Conservation (phyloP, 2,329 filamentous ascomycete species). For the Coniochaeta sp. region DNA sequence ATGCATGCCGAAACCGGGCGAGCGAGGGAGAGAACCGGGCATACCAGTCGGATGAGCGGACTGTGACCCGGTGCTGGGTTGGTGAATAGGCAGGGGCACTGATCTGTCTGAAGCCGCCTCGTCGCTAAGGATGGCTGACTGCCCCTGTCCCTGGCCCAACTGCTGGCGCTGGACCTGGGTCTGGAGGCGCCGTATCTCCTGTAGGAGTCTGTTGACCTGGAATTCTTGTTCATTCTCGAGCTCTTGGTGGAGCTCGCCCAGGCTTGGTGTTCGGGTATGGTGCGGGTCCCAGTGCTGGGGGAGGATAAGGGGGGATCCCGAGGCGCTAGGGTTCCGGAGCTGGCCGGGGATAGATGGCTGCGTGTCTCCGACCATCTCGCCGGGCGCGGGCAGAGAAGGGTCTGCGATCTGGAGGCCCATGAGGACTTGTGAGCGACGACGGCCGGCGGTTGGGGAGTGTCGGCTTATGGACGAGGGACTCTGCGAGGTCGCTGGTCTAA, state of each 20-base stretch:
- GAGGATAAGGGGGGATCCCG: constrained; percentile 1
- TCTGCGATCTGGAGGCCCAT: constrained; percentile 72
- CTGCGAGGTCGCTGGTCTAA: constrained; percentile 45
- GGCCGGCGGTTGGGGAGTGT: constrained; percentile 41
- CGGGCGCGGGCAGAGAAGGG: constrained; percentile 57
- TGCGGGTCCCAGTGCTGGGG: constrained; percentile 41
- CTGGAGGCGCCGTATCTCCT: constrained; percentile 71
- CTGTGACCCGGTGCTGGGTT: constrained; percentile 12
- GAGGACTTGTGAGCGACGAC: constrained; percentile 61
- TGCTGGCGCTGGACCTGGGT: constrained; percentile 48
- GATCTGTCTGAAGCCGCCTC: constrained; percentile 31
- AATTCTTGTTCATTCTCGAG: constrained; percentile 73
- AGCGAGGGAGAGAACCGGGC: constrained; percentile 36
- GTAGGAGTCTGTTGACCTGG: constrained; percentile 71
- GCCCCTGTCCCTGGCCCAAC: constrained; percentile 27
- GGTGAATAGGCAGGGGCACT: constrained; percentile 15
- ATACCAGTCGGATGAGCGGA: constrained; percentile 16
- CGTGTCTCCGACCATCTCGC: constrained; percentile 55
- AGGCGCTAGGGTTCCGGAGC: constrained; percentile 6
- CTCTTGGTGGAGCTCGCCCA: constrained; percentile 73
- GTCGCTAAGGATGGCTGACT: constrained; percentile 29
- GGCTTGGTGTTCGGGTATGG: constrained; percentile 61
- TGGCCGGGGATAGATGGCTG: constrained; percentile 38
- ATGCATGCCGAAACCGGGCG: constrained; percentile 35
- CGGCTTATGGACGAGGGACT: constrained; percentile 41